Evolutionary conservation across 805 yeast genomes (phyloP).

Genomic region (Pichia insulana): DNA sequence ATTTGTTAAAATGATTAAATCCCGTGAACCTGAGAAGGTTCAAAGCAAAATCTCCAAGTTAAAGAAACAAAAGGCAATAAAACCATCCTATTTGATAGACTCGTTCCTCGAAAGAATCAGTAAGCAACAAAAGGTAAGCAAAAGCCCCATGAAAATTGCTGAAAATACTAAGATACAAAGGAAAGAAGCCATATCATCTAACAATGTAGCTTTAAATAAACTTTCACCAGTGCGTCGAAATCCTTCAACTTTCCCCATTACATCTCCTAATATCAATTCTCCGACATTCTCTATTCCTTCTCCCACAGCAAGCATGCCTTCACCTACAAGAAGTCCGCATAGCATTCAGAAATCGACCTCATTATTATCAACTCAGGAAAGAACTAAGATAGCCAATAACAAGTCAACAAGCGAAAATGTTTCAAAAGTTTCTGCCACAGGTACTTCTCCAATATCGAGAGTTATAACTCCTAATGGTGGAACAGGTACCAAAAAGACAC

Average conservation of each 20-base stretch:
- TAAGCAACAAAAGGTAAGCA: background rate
- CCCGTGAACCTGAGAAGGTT: conserved; percentile 21
- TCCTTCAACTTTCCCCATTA: background rate
- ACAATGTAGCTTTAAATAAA: conserved; percentile 4
- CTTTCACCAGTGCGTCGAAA: conserved; percentile 11
- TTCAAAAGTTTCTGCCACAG: too few species aligned
- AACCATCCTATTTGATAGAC: background rate
- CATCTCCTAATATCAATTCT: background rate
- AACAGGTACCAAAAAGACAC: conserved; percentile 8
- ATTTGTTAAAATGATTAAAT: conserved; percentile 24
- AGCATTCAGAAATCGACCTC: too few species aligned
- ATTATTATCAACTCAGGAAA: too few species aligned
- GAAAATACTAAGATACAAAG: background rate
- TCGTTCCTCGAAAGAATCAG: background rate
- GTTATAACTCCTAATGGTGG: conserved; percentile 6
- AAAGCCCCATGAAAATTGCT: background rate
- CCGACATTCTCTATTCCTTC: background rate
- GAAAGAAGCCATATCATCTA: background rate
- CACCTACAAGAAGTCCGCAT: too few species aligned
- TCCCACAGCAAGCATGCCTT: background rate
- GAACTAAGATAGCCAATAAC: too few species aligned
- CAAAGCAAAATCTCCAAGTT: conserved; percentile 1
- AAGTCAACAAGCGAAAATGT: too few species aligned
- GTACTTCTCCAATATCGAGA: too few species aligned
- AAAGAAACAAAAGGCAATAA: background rate